Evolutionary conservation across 1,139 yeast species (phyloP), one percentile per base, ranked within the genome.

Genomic region (Kluyveromyces sp.): DNA sequence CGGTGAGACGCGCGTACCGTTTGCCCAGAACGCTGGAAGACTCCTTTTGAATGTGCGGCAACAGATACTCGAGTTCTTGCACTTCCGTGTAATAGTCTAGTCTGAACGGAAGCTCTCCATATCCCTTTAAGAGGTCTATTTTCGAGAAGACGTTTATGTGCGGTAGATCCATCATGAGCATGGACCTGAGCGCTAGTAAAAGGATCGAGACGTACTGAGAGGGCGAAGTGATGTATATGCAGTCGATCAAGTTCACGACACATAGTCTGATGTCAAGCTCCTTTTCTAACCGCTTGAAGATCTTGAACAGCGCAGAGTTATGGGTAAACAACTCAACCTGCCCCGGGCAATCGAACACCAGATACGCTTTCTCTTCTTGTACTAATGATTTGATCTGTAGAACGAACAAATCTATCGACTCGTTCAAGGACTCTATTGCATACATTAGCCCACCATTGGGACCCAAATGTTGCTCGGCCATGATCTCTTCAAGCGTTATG

Each of bases 281-380:
- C 50, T 79, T 88, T 68, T 73, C 89, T 48, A 94, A 68, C 48
- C 71, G 78, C 51, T 74, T 73, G 52, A 88, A 88, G 2, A 94
- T 82, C 33, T 75, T 73, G 29, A 82, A 80, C 44, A 94, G 70
- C 0, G 95, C 84, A 0, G 89, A 81, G 48, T 87, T 87, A 58
- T 86, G 95, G 1, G 98, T 94, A 64, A 87, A 94, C 25, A 94
- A 73, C 63, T 94, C 99, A 30, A 89, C 92, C 62, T 94, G 99
- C 0, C 97, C 98, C 1, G 99, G 98, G 64, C 97, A 92, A 63
- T 94, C 99, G 65, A 94, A 88, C 4, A 94, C 71, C 28, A 92
- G 64, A 58, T 92, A 94, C 41, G 80, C 75, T 15, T 73, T 71
- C 29, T 82, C 83, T 13, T 76, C 71, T 22, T 74, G 67, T 4